Evolutionary conservation across 257 asterid genomes (phyloP), one percentile per base, ranked within the genome.

Genomic region (Solanum clarkiae): DNA sequence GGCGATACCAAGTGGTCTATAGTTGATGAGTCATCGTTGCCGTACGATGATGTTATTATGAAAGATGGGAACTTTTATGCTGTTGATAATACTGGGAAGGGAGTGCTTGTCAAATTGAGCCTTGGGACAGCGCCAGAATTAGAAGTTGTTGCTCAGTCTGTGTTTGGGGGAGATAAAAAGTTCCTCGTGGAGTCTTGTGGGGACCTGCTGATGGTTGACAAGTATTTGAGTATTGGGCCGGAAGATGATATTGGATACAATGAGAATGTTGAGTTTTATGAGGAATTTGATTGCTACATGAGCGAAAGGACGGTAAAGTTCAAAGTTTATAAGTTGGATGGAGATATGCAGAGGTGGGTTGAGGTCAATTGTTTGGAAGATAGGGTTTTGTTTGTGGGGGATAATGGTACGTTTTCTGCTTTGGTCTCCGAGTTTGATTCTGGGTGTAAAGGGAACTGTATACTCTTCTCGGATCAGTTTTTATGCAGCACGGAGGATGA

Each of bases 121-220:
- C 83, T 84, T 22, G 86, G 84, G 7, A 24, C 13, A 29, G 29
- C 49, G 81, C 89, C 93, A 63, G 87, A 40, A 55, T 89, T 93
- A 85, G 86, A 86, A 29, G 74, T 53, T 8, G 92, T 90, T 51
- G 95, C 95, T 1, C 44, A 83, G n/a, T 65, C 97, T 1, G 86
- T 92, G 22, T 89, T 66, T 40, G 97, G 97, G 29, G 97, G 98
- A 56, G 97, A 95, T 83, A 94, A 91, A 95, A 96, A 95, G 91
- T 94, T 90, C 83, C 90, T 96, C 17, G 95, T 96, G 88, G 93
- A 89, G 68, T 92, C 92, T 6, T 87, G 87, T 57, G 97, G 93
- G 59, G 94, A 91, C 45, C 82, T 95, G 89, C n/a, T 95, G 90
- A 77, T 93, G 65, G 97, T 94, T 17, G 98, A 93, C 86, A 92